Evolutionary conservation across 257 asterid genomes (phyloP).

Genomic region (Gentiana macrophylla): DNA sequence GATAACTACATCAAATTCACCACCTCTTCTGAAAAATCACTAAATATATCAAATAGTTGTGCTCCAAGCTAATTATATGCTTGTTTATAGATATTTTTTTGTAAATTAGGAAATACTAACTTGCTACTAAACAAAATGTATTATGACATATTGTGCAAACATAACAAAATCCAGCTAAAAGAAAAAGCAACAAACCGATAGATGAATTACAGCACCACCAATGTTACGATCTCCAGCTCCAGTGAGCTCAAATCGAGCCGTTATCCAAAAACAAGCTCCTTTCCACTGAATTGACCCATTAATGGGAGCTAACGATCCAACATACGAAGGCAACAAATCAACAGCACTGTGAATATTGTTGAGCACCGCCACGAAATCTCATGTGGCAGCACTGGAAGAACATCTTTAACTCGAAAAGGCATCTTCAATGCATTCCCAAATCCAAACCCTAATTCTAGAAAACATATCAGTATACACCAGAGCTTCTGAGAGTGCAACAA

Average conservation of each 20-base stretch:
- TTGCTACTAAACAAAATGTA: too few species aligned
- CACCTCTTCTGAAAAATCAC: too few species aligned
- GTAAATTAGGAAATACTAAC: too few species aligned
- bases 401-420: slow-evolving; percentile 76
- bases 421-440: slow-evolving; percentile 63
- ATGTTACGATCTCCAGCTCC: slow-evolving; percentile 67
- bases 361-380: slow-evolving; percentile 86
- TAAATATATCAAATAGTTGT: too few species aligned
- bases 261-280: slow-evolving; percentile 83
- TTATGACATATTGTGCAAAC: neutral
- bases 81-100: too few species aligned
- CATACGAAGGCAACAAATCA: slow-evolving; percentile 78
- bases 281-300: slow-evolving; percentile 84
- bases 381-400: slow-evolving; percentile 81
- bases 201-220: slow-evolving; percentile 72
- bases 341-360: slow-evolving; percentile 75
- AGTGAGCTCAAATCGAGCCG: slow-evolving; percentile 59
- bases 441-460: slow-evolving; percentile 41
- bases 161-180: neutral
- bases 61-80: too few species aligned
- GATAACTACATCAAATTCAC: too few species aligned
- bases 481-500: slow-evolving; percentile 6
- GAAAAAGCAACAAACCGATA: slow-evolving; percentile 41
- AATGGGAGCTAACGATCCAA: slow-evolving; percentile 78
- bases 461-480: slow-evolving; percentile 25